Evolutionary conservation across 495 filamentous ascomycete genomes (phyloP).

Genomic region (Xylaria telfairii): DNA sequence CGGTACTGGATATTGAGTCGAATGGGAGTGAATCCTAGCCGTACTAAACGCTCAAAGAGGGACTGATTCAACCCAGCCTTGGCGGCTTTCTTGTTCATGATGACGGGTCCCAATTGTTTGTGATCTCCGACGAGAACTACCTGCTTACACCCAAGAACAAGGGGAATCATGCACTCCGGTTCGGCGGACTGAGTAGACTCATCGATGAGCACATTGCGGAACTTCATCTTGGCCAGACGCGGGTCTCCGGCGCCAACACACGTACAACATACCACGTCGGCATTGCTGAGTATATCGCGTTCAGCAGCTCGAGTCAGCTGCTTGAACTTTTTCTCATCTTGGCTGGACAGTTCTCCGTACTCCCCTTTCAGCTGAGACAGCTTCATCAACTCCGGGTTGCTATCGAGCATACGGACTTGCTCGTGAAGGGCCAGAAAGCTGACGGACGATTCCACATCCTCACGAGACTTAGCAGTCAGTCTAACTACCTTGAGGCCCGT

Average conservation of each 20-base stretch:
- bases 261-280: slow-evolving; percentile 98
- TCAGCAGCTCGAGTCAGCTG: slow-evolving; percentile 91
- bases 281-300: slow-evolving; percentile 92
- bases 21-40: slow-evolving; percentile 89
- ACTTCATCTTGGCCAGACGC: slow-evolving; percentile 93
- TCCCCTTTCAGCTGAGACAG: slow-evolving; percentile 90
- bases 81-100: slow-evolving; percentile 99
- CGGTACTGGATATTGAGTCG: slow-evolving; percentile 97
- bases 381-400: slow-evolving; percentile 90
- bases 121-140: slow-evolving; percentile 98
- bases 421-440: slow-evolving; percentile 94
- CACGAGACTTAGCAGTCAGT: slow-evolving; percentile 95
- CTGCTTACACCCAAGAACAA: slow-evolving; percentile 98
- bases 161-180: slow-evolving; percentile 98
- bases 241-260: slow-evolving; percentile 98
- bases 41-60: slow-evolving; percentile 95
- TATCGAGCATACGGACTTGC: slow-evolving; percentile 97
- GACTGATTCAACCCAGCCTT: slow-evolving; percentile 98
- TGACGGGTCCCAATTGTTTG: slow-evolving; percentile 96
- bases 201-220: slow-evolving; percentile 96
- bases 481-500: slow-evolving; percentile 97
- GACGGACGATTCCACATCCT: slow-evolving; percentile 97
- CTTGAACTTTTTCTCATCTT: slow-evolving; percentile 98
- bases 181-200: slow-evolving; percentile 99
- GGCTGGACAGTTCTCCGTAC: slow-evolving; percentile 88